Conservation (phyloP, 495 filamentous ascomycete species). For the Hypoxylon fuscum region DNA sequence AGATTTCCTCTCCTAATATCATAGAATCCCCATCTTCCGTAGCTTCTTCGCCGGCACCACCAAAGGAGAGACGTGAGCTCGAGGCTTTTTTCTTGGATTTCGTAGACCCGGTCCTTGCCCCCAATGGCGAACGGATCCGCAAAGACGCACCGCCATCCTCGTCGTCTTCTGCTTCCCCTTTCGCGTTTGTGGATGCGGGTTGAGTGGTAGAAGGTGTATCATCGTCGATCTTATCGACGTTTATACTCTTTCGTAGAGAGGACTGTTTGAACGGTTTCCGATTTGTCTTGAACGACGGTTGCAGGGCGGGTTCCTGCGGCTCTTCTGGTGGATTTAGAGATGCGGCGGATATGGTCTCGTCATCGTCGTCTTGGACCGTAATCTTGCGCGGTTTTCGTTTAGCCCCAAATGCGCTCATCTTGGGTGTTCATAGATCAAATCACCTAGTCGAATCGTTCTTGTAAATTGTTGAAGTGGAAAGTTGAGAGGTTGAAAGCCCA, state of each 20-base stretch:
- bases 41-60: slow-evolving; percentile 65
- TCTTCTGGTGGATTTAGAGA: slow-evolving; percentile 45
- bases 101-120: slow-evolving; percentile 49
- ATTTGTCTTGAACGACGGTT: slow-evolving; percentile 53
- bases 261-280: slow-evolving; percentile 61
- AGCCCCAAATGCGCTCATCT: slow-evolving; percentile 72
- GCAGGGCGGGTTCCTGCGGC: slow-evolving; percentile 44
- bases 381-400: slow-evolving; percentile 81
- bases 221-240: slow-evolving; percentile 54
- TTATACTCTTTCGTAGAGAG: slow-evolving; percentile 59
- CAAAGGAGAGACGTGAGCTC: slow-evolving; percentile 79
- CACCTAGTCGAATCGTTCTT: neutral
- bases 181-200: slow-evolving; percentile 26
- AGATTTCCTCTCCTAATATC: slow-evolving; percentile 59
- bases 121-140: slow-evolving; percentile 48
- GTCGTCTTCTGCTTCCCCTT: slow-evolving; percentile 48
- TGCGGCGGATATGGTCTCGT: slow-evolving; percentile 40
- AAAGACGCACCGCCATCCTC: slow-evolving; percentile 49
- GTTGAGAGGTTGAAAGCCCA: neutral
- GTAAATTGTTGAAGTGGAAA: neutral
- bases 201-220: slow-evolving; percentile 22
- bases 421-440: slow-evolving; percentile 35
- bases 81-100: slow-evolving; percentile 70
- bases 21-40: slow-evolving; percentile 59
- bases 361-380: slow-evolving; percentile 72